Evolutionary conservation across 1,139 yeast species (phyloP), one percentile per base, ranked within the genome.

Genomic region (Scheffersomyces segobiensis): DNA sequence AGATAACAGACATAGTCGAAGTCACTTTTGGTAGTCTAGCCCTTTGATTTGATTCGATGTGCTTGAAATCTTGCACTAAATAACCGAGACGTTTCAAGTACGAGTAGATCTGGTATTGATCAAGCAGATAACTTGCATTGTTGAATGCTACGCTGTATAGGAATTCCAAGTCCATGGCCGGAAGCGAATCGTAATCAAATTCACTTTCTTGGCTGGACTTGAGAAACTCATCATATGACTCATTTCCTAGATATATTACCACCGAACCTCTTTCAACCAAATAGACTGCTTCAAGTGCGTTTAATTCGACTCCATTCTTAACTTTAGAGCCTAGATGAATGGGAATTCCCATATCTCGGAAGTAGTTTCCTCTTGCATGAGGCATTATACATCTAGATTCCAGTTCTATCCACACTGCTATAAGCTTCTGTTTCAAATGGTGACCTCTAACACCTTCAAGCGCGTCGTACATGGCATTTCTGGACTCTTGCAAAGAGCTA

Each of bases 261-360:
- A 92, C 78, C 1, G 92, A 84, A 0, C 98, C 98, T 68, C 98
- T 79, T 71, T 93, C 97, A 1, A 88, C 84, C 57, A 93, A 76
- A 70, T 93, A 93, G 0, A 92, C 75, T 4, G 88, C 82, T 66
- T 93, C 98, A 59, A 91, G 86, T 12, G 86, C 83, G 21, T 75
- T 76, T 50, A 93, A 75, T 78, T 84, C 80, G 22, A 76, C 60
- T 22, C 82, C 78, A 26, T 73, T 59, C 39, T 56, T 55, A 17
- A 63, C 56, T 52, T 67, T 68, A 22, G 60, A 52, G 1, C 70
- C 70, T 49, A 67, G 61, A n/a, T 63, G 66, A 10, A 66, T 63
- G 0, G 88, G 81, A 49, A 67, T 74, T 0, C 98, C 98, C 75
- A 91, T 81, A 39, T 91, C 88, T 61, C 86, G 86, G 65, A 92